Conservation (phyloP, 179 eudicot species). For the Monotropa hypopitys region DNA sequence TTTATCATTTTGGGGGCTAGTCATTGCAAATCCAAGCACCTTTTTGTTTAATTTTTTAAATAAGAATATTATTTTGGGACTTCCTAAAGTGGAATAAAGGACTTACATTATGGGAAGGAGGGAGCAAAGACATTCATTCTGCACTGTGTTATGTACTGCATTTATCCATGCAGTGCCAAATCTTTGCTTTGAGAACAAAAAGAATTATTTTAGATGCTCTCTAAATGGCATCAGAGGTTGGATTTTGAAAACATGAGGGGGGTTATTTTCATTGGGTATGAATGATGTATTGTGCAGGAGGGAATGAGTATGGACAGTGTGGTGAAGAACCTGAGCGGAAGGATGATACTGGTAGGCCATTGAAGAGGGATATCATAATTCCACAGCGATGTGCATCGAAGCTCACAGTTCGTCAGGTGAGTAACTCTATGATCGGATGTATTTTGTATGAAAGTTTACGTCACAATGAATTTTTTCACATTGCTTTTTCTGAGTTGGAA, state of each 20-base stretch:
- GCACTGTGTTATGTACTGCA: not conserved
- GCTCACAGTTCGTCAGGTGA: conserved; percentile 83
- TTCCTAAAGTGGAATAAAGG: too few species aligned
- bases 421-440: not conserved
- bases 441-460: not conserved
- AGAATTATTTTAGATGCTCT: not conserved
- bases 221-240: not conserved
- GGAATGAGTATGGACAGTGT: conserved; percentile 98
- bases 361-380: conserved; percentile 76
- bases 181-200: not conserved
- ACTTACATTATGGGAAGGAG: too few species aligned
- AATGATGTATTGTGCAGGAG: conserved; percentile 40
- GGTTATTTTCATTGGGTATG: conserved; percentile 2
- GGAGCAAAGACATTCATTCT: not conserved
- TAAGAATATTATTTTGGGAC: too few species aligned
- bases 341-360: conserved; percentile 59
- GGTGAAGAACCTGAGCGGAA: conserved; percentile 90
- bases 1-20: too few species aligned
- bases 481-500: not conserved
- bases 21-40: too few species aligned
- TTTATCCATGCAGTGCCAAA: not conserved
- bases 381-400: conserved; percentile 88
- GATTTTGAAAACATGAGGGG: not conserved
- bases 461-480: not conserved
- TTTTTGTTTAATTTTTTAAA: too few species aligned